phyloP scores from a whole-genome alignment of 2,329 filamentous ascomycete genomes.

The Chlorencoelia australis region DNA sequence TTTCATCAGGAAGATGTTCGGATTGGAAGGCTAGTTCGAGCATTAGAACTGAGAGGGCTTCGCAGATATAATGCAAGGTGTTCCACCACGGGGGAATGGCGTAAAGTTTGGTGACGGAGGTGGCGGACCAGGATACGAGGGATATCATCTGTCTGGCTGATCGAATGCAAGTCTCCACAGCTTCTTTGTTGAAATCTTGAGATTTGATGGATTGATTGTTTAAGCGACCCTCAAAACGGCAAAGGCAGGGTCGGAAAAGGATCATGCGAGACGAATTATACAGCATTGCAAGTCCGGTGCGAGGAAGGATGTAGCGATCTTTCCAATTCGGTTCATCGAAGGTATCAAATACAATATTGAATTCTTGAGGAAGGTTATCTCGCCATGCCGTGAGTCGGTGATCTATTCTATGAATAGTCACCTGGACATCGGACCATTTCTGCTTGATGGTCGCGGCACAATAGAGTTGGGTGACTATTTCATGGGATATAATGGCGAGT shows the following conservation, averaged over 20 bases:
- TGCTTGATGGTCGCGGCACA: conserved; percentile 17
- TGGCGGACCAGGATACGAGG: conserved; percentile 9
- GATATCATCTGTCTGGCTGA: conserved; percentile 17
- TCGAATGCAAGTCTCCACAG: conserved; percentile 14
- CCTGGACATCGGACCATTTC: conserved; percentile 19
- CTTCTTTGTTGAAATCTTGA: conserved; percentile 15
- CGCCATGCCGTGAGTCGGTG: conserved; percentile 14
- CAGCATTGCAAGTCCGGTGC: conserved; percentile 17
- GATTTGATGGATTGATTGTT: conserved; percentile 8
- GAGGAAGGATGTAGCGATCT: conserved; percentile 7
- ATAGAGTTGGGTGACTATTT: conserved; percentile 19
- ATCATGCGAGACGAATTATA: conserved; percentile 19
- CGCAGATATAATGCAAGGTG: conserved; percentile 19
- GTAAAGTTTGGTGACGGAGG: conserved; percentile 11
- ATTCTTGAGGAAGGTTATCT: conserved; percentile 10
- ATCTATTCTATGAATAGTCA: conserved; percentile 15
- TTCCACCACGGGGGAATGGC: conserved; percentile 18
- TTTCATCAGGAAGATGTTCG: conserved; percentile 17
- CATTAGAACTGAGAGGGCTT: conserved; percentile 20
- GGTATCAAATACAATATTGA: conserved; percentile 14
- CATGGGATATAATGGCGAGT: conserved; percentile 19
- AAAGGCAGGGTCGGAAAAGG: conserved; percentile 21
- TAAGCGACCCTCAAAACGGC: conserved; percentile 17
- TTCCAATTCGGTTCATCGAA: conserved; percentile 8
- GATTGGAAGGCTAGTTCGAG: conserved; percentile 20